Evolutionary conservation across 1,284 basidiomycete genomes (phyloP), one percentile per base, ranked within the genome.

Genomic region (Cutaneotrichosporon sp.): DNA sequence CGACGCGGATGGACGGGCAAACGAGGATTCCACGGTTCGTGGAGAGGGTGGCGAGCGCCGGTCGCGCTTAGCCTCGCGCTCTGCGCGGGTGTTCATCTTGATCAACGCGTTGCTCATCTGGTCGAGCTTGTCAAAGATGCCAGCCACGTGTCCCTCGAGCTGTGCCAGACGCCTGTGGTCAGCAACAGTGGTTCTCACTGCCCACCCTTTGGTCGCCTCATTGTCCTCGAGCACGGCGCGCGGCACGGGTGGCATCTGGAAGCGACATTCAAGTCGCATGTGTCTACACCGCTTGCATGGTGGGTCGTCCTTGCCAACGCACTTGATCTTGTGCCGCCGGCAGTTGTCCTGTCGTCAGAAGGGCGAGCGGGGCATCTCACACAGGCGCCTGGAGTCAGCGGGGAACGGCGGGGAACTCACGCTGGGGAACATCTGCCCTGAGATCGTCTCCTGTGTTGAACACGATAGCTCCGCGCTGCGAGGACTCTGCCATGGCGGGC

Each of bases 261-360:
- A 69, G 20, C 62, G 63, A 53, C 68, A 69, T 34, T 62, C 56
- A 8, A 69, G 51, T 20, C 59, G 63, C 66, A 69, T 66, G 34
- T 61, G 50, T 34, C 61, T 31, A 50, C 68, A 69, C 7, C 68
- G 60, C 55, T 66, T 64, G 55, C 68, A 69, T 6, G 68, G 68
- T 22, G 68, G 68, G 54, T 66, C 60, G 14, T 69, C 68, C 59
- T 69, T 69, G 36, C 65, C 68, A 22, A 65, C 59, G 46, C 68
- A 69, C n/a, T 58, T 50, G 46, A 69, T 67, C 59, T 69, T 69
- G 66, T 66, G 66, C 14, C 64, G 60, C n/a, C 68, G 58, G 34
- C 68, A 69, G 14, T 62, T 65, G 34, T 67, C 56, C 56, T 49
- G 38, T 4, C 5, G 50, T 52, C 31, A 52, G 50, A 27, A 22